Evolutionary conservation across 108 stramenopile genomes (phyloP).

Genomic region (Nannochloropsis salina): DNA sequence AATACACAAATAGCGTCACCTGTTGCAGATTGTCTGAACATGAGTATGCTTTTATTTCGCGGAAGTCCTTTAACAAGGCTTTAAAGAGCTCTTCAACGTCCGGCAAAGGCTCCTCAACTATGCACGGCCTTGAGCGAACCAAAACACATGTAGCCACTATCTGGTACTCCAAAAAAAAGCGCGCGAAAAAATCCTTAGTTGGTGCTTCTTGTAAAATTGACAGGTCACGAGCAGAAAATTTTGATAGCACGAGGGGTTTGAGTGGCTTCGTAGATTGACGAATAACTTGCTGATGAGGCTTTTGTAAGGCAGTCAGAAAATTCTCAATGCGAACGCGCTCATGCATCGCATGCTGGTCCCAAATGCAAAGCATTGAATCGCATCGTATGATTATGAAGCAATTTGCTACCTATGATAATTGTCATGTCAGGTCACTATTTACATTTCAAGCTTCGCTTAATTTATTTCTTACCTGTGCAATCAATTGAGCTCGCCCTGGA

Average conservation of each 20-base stretch:
- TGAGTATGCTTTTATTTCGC: background rate
- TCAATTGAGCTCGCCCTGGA: background rate
- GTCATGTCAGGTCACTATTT: background rate
- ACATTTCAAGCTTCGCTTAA: background rate
- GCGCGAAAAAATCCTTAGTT: background rate
- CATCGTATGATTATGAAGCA: background rate
- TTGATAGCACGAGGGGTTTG: background rate
- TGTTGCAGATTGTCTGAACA: too few species aligned
- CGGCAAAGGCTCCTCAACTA: slow-evolving; percentile 2
- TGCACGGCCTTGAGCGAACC: background rate
- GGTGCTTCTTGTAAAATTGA: background rate
- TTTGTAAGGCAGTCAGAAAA: background rate
- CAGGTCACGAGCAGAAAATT: background rate
- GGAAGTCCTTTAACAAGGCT: background rate
- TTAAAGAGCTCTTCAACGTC: background rate
- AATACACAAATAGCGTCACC: too few species aligned
- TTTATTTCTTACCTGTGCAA: background rate
- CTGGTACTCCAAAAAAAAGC: background rate
- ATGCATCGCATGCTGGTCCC: slow-evolving; percentile 1
- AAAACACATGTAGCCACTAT: background rate
- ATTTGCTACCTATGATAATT: background rate
- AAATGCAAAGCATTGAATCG: background rate
- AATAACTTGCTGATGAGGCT: background rate
- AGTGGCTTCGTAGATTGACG: background rate
- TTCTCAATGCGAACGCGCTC: background rate